A percentile compares a stretch with the other conserved stretches of the same genome.
phyloP scores from a whole-genome alignment of 345 rosid species.

The Aquilaria yunnanensis region DNA sequence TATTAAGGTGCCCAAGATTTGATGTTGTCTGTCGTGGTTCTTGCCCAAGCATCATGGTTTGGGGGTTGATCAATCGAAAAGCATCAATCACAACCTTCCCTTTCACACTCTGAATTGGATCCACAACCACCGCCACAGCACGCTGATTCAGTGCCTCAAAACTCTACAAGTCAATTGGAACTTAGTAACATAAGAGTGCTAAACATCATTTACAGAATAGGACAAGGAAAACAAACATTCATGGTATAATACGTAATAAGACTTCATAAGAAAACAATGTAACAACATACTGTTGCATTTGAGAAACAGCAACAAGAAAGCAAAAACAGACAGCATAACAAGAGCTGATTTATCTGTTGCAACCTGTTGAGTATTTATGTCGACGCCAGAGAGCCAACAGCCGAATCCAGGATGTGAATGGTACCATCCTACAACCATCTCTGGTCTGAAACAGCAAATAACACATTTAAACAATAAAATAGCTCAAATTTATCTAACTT shows the following conservation, averaged over 20 bases:
- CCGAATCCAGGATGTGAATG: constrained; percentile 99
- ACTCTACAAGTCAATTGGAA: constrained; percentile 47
- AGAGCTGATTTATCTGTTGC: neutral
- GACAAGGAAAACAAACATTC: neutral
- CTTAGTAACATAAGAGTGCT: neutral
- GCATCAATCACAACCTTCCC: constrained; percentile 99
- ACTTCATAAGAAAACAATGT: too few relatives aligned
- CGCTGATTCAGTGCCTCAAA: constrained; percentile 98
- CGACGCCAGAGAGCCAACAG: constrained; percentile 99
- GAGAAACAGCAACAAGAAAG: too few relatives aligned
- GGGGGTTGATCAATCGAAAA: too few relatives aligned
- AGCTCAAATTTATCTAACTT: neutral
- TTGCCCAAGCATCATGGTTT: too few relatives aligned
- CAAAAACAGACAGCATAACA: too few relatives aligned
- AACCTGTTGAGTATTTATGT: constrained; percentile 98
- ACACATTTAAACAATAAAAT: neutral
- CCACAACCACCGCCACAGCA: constrained; percentile 99
- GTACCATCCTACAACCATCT: constrained; percentile 99
- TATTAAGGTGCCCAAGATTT: too few relatives aligned
- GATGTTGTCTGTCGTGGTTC: too few relatives aligned
- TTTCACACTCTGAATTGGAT: constrained; percentile 96
- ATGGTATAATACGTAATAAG: too few relatives aligned
- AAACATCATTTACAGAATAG: neutral
- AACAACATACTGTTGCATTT: too few relatives aligned
- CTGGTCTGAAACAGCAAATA: constrained; percentile 57